Percentiles rank a stretch among this genome's conserved stretches.
Evolutionary conservation across 805 yeast genomes (phyloP).

Genomic region (Starmerella bombicola): DNA sequence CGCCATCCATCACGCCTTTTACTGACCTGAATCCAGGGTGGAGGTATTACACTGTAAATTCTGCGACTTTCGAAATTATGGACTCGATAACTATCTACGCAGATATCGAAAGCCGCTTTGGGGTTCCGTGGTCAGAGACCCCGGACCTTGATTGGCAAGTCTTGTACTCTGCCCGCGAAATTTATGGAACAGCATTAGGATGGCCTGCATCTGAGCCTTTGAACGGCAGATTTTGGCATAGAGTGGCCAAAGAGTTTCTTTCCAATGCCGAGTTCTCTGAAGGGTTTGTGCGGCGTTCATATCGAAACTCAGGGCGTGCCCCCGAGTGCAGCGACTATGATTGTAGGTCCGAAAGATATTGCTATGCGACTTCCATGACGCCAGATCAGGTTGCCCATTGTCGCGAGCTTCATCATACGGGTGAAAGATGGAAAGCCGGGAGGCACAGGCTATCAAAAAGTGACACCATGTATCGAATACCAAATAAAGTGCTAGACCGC

Average conservation of each 20-base stretch:
- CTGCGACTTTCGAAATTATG: slow-evolving; percentile 46
- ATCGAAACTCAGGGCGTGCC: slow-evolving; percentile 44
- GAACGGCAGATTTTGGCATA: slow-evolving; percentile 59
- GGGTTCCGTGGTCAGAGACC: slow-evolving; percentile 12
- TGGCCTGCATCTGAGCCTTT: slow-evolving; percentile 53
- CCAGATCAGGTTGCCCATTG: slow-evolving; percentile 24
- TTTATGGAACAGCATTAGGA: slow-evolving; percentile 34
- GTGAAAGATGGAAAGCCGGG: slow-evolving; percentile 7
- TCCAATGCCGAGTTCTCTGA: slow-evolving; percentile 37
- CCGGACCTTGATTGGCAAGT: slow-evolving; percentile 50
- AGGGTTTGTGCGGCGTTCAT: slow-evolving; percentile 37
- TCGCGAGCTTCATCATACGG: slow-evolving; percentile 10
- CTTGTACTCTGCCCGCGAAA: slow-evolving; percentile 53
- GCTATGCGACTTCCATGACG: slow-evolving; percentile 30
- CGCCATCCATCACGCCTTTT: slow-evolving; percentile 55
- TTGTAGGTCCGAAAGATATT: slow-evolving; percentile 33
- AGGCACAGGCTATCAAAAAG: slow-evolving; percentile 1
- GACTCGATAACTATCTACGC: slow-evolving; percentile 49
- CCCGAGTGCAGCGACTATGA: slow-evolving; percentile 36
- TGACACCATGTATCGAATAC: slow-evolving; percentile 1
- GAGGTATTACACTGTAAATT: slow-evolving; percentile 59
- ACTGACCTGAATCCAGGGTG: slow-evolving; percentile 53
- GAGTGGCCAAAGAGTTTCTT: slow-evolving; percentile 38
- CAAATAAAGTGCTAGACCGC: not conserved
- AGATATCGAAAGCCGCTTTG: slow-evolving; percentile 43